phyloP scores from a whole-genome alignment of 2,329 filamentous ascomycete genomes.

The Cladophialophora immunda region DNA sequence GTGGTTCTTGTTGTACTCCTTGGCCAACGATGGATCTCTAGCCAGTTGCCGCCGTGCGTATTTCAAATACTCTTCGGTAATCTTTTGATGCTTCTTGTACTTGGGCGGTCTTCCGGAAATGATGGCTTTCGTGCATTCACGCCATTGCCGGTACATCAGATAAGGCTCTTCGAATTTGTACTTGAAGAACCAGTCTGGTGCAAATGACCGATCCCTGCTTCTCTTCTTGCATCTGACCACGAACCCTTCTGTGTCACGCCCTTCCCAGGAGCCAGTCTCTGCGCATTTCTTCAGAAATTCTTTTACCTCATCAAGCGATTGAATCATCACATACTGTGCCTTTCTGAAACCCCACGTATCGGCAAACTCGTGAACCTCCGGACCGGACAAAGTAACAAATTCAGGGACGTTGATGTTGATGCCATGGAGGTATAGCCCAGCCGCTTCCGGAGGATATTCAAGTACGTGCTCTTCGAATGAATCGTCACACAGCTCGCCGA shows the following conservation, averaged over 20 bases:
- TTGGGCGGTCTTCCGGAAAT: constrained; percentile 78
- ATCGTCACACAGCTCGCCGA: constrained; percentile 96
- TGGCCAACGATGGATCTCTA: constrained; percentile 71
- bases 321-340: constrained; percentile 78
- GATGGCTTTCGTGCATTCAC: constrained; percentile 91
- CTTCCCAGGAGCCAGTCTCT: constrained; percentile 87
- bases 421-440: constrained; percentile 93
- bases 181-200: constrained; percentile 97
- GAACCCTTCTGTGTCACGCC: constrained; percentile 94
- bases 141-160: constrained; percentile 98
- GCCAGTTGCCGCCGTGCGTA: constrained; percentile 80
- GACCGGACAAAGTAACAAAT: constrained; percentile 85
- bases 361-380: constrained; percentile 87
- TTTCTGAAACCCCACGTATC: constrained; percentile 93
- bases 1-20: constrained; percentile 84
- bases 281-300: constrained; percentile 83
- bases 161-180: constrained; percentile 99
- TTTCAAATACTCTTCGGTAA: constrained; percentile 88
- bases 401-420: constrained; percentile 95
- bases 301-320: constrained; percentile 78
- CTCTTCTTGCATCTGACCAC: constrained; percentile 86
- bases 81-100: constrained; percentile 84
- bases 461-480: constrained; percentile 96
- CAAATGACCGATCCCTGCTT: constrained; percentile 54
- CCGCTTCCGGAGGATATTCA: constrained; percentile 80